These are phyloP conservation scores for Xylaria intraflava DNA, from an alignment of 495 filamentous ascomycete species.

Conservation along the genomic window DNA sequence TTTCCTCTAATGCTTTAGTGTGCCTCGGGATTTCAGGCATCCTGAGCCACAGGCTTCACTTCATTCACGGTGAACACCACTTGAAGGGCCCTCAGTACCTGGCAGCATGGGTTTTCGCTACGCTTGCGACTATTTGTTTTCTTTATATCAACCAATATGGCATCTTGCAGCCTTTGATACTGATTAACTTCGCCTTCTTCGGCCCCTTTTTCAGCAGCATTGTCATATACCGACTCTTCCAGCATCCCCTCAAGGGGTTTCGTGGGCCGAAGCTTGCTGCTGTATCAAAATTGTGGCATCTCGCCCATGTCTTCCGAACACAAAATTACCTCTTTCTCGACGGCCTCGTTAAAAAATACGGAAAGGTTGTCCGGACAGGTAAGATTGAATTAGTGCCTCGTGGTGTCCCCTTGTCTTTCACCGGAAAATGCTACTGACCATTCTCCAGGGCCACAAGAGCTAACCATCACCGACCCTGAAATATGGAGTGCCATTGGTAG, in stretches of 20 bases:
- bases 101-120: background rate
- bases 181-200: conserved; percentile 2
- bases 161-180: background rate
- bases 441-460: conserved; percentile 8
- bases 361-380: conserved; percentile 7
- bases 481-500: conserved; percentile 11
- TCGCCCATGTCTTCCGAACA: background rate
- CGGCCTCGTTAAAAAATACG: background rate
- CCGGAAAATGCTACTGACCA: background rate
- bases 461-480: conserved; percentile 2
- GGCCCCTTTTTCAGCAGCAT: conserved; percentile 29
- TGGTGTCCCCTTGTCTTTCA: background rate
- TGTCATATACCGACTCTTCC: conserved; percentile 33
- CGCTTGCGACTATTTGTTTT: background rate
- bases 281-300: conserved; percentile 26
- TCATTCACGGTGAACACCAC: conserved; percentile 11
- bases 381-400: background rate
- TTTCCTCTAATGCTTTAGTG: no score
- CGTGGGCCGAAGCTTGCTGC: conserved; percentile 29
- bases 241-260: conserved; percentile 34
- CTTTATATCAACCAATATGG: background rate
- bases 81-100: background rate
- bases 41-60: conserved; percentile 2
- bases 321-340: conserved; percentile 5
- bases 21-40: background rate